phyloP scores from a whole-genome alignment of 805 yeast species.

The Kazachstania psychrophila region DNA sequence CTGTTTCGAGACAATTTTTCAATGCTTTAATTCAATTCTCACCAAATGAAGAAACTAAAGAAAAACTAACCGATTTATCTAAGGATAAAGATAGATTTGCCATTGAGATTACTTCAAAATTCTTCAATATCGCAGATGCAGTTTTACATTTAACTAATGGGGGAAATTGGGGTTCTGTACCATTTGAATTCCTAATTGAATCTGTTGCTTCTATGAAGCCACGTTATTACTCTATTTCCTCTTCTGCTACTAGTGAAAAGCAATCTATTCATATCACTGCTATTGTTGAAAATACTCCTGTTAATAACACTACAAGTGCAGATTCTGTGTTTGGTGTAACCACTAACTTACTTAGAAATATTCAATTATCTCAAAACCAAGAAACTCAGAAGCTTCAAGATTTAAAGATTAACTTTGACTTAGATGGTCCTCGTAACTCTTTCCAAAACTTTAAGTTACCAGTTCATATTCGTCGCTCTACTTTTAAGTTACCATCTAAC shows the following conservation, averaged over 20 bases:
- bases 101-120: constrained; percentile 47
- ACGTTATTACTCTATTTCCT: constrained; percentile 94
- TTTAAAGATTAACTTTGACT: constrained; percentile 49
- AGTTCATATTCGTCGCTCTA: constrained; percentile 87
- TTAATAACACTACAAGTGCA: constrained; percentile 14
- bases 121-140: constrained; percentile 68
- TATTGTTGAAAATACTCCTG: constrained; percentile 63
- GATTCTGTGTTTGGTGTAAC: constrained; percentile 59
- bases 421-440: constrained; percentile 71
- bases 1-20: constrained; percentile 83
- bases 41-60: constrained; percentile 48
- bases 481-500: constrained; percentile 86
- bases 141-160: constrained; percentile 57
- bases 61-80: constrained; percentile 39
- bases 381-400: constrained; percentile 20
- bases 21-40: constrained; percentile 74
- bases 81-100: constrained; percentile 65
- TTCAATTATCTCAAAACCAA: constrained; percentile 53
- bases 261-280: constrained; percentile 77
- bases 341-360: constrained; percentile 74
- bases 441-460: constrained; percentile 52
- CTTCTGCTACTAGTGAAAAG: constrained; percentile 74
- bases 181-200: constrained; percentile 79
- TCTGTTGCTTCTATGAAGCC: constrained; percentile 76
- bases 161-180: constrained; percentile 61